Base-by-base conservation (phyloP, 2,329 filamentous ascomycete genomes). In the Alternaria infectoria region DNA sequence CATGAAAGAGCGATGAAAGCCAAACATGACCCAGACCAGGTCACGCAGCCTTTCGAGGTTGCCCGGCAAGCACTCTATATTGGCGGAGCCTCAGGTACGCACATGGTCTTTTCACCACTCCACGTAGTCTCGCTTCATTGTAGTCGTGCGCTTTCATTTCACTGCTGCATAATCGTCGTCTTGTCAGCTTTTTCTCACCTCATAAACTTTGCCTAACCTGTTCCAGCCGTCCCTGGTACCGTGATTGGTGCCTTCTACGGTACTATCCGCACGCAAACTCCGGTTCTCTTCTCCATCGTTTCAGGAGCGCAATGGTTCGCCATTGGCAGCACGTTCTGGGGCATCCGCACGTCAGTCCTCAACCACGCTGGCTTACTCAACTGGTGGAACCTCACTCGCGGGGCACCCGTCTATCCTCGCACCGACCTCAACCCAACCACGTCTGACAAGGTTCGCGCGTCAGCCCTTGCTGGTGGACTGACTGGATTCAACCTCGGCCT, bases 301-400 rank as follows among this genome's bases (percentile, higher is more conserved):
- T 89, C 90, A 21, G 91, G 92, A 17, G 83, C 92, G 44, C 93
- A 97, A 81, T 97, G 92, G 88, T 93, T 93, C 79, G 86, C 88
- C 45, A 85, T 96, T 43, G 93, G 93, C 36, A 88, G 87, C 50
- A 91, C 88, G 15, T 97, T 90, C 77, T 95, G 90, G 85, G 90
- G 91, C 89, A 83, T 73, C 25, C 79, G 83, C 11, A 72, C 75
- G n/a, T 68, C 76, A 11, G 69, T 84, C 21, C 77, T 85, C 23
- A 71, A 78, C 51, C 67, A 65, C 6, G 63, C 66, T 17, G 75
- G 77, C 7, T 68, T 80, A 3, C 25, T 52, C 3, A 79, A 77
- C 62, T 75, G 74, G 74, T 76, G 68, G 70, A 71, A 71, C 19
- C 23, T 61, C 15, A 77, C 75, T 26, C 75, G 77, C 23, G 74